A percentile compares a stretch with the other conserved stretches of the same genome.
These are phyloP conservation scores for Silene latifolia DNA, from an alignment of 148 eudicot genomes.

Conservation along the genomic window DNA sequence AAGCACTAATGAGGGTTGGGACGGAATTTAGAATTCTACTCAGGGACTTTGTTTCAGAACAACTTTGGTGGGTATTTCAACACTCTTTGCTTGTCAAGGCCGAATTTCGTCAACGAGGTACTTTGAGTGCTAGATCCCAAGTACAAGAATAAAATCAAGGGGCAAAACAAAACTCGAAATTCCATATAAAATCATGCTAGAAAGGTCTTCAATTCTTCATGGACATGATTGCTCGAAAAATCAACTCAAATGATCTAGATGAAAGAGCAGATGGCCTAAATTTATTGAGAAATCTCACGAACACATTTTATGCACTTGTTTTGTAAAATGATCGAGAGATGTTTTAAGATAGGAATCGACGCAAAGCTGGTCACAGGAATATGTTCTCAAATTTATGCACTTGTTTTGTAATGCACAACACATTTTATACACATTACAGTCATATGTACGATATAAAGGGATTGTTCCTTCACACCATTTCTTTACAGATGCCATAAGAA, in stretches of 20 bases:
- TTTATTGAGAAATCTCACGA: slow-evolving; percentile 70
- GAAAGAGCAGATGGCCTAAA: slow-evolving; percentile 66
- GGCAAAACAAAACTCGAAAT: slow-evolving; percentile 42
- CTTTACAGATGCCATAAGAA: no score
- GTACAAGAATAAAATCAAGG: slow-evolving; percentile 62
- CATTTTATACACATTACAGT: no score
- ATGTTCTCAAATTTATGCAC: no score
- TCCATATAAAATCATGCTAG: slow-evolving; percentile 80
- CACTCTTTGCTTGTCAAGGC: slow-evolving; percentile 86
- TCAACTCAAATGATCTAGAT: slow-evolving; percentile 48
- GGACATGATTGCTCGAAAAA: slow-evolving; percentile 64
- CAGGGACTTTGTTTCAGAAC: slow-evolving; percentile 90
- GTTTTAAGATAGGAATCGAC: no score
- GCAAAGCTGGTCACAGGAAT: no score
- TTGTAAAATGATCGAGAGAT: no score
- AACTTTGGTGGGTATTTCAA: slow-evolving; percentile 95
- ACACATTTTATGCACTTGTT: no score
- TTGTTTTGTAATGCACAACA: no score
- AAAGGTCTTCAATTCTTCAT: slow-evolving; percentile 77
- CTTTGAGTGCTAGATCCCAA: slow-evolving; percentile 70
- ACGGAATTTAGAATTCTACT: slow-evolving; percentile 75
- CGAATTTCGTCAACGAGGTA: slow-evolving; percentile 73
- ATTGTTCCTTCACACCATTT: no score
- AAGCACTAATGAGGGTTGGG: slow-evolving; percentile 75
- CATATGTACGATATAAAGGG: no score